Conservation (phyloP, 768 basidiomycete genomes). For the Phanerochaete carnosa region DNA sequence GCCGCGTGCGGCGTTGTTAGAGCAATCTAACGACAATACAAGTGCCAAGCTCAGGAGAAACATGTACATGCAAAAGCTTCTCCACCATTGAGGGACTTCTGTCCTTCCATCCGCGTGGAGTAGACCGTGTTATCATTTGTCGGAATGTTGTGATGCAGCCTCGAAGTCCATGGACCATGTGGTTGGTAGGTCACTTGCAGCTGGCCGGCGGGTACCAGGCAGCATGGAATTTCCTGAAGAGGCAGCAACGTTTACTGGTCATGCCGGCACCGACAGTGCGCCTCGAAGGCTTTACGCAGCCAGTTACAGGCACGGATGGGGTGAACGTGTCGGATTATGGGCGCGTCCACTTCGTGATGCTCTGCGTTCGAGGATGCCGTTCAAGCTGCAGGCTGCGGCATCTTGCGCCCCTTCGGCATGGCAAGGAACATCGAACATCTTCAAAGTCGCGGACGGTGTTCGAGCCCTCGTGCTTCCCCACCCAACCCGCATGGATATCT, state of each 20-base stretch:
- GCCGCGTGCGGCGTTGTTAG: neutral
- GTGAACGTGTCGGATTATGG: neutral
- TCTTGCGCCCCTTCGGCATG: neutral
- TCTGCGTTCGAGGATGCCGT: neutral
- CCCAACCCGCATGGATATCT: neutral
- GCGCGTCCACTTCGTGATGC: neutral
- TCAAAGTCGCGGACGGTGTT: neutral
- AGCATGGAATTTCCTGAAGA: neutral
- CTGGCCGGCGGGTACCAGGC: neutral
- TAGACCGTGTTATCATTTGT: neutral
- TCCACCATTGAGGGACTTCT: neutral
- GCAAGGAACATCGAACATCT: neutral
- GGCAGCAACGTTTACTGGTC: neutral
- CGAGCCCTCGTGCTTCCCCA: neutral
- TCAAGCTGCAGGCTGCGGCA: neutral
- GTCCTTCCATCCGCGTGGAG: constrained; percentile 2
- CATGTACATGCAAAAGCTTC: neutral
- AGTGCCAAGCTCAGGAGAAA: neutral
- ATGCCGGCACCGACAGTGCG: neutral
- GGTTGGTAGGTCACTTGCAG: constrained; percentile 1
- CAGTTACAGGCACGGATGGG: neutral
- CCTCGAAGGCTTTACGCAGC: neutral
- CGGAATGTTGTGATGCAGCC: neutral
- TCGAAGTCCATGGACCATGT: neutral
- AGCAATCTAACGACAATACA: neutral